phyloP scores from a whole-genome alignment of 768 basidiomycete genomes.

The Rhodosporidiobolus odoratus region DNA sequence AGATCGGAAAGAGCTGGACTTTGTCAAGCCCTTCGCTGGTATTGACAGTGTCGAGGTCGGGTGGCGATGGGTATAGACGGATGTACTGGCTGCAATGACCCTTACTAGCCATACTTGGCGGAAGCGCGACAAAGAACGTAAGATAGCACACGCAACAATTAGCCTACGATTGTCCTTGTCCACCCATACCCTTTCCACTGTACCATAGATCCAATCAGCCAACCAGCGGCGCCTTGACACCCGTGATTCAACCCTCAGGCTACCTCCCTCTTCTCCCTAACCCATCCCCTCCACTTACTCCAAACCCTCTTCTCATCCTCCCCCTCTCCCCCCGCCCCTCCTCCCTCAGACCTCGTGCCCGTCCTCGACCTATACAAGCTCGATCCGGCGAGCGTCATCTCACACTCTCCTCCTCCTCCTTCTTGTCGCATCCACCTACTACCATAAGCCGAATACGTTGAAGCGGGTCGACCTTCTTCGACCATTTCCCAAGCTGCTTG shows the following conservation, averaged over 20 bases:
- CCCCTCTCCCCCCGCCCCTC: background rate
- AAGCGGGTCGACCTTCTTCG: background rate
- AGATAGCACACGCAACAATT: no score
- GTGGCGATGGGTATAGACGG: constrained; percentile 14
- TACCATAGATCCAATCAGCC: no score
- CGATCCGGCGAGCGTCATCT: background rate
- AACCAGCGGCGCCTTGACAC: background rate
- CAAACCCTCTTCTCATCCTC: background rate
- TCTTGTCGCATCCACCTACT: background rate
- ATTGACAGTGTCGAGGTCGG: constrained; percentile 23
- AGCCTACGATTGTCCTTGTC: no score
- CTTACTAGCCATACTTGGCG: no score
- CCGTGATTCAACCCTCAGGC: background rate
- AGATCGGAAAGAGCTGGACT: constrained; percentile 26
- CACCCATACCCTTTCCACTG: no score
- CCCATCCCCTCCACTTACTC: constrained; percentile 15
- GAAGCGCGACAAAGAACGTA: no score
- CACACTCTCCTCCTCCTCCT: background rate
- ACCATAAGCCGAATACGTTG: background rate
- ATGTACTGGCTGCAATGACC: no score
- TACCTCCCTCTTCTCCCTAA: background rate
- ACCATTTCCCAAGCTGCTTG: background rate
- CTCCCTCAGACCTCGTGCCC: background rate
- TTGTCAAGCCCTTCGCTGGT: constrained; percentile 27
- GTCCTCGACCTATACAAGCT: background rate